A percentile compares a stretch with the other conserved stretches of the same genome.
These are phyloP conservation scores for Capronia epimyces DNA, from an alignment of 2,329 filamentous ascomycete species.

Conservation along the genomic window DNA sequence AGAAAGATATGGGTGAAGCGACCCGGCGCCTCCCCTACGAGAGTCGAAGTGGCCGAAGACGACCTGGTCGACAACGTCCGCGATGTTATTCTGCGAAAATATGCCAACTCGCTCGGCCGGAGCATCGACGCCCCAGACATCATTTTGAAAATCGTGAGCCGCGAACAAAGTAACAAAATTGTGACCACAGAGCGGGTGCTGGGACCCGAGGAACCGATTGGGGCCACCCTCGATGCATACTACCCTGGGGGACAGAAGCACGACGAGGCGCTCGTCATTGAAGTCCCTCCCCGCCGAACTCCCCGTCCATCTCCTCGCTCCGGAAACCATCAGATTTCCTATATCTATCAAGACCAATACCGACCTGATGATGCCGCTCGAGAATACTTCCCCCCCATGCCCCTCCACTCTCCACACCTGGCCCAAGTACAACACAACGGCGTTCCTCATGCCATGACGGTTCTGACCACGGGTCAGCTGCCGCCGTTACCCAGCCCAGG, in stretches of 20 bases:
- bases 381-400: conserved; percentile 78
- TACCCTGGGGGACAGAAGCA: conserved; percentile 83
- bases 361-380: conserved; percentile 63
- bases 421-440: conserved; percentile 35
- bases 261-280: conserved; percentile 85
- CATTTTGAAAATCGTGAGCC: conserved; percentile 67
- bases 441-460: conserved; percentile 63
- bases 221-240: conserved; percentile 69
- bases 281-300: conserved; percentile 69
- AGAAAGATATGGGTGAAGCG: conserved; percentile 94
- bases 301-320: conserved; percentile 71
- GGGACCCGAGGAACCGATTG: conserved; percentile 80
- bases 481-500: conserved; percentile 79
- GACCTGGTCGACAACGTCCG: conserved; percentile 92
- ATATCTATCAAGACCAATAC: conserved; percentile 55
- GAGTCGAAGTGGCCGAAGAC: conserved; percentile 78
- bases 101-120: conserved; percentile 83
- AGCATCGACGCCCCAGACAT: conserved; percentile 90
- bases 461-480: conserved; percentile 73
- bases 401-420: conserved; percentile 42
- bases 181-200: conserved; percentile 60
- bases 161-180: conserved; percentile 49
- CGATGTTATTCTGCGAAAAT: conserved; percentile 87
- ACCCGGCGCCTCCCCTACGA: conserved; percentile 75
- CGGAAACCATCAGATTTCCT: conserved; percentile 47